These are phyloP conservation scores for Planoprotostelium fungivorum DNA, from an alignment of 78 protist species.

Conservation along the genomic window DNA sequence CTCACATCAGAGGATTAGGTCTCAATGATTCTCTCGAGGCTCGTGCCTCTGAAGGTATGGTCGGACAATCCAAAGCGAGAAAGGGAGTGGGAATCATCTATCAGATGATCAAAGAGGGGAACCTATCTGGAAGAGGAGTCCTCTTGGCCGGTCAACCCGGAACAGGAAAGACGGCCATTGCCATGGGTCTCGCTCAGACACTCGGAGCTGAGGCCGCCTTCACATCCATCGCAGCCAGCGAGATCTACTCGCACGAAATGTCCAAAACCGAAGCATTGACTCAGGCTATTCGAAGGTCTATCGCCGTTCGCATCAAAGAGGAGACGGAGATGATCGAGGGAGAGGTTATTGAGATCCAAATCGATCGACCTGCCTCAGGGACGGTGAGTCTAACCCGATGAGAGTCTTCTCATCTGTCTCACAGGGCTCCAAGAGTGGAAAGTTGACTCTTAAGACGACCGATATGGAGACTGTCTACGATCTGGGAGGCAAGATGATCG, in stretches of 20 bases:
- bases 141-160: slow-evolving; percentile 98
- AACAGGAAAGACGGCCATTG: slow-evolving; percentile 98
- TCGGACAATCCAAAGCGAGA: slow-evolving; percentile 94
- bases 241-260: slow-evolving; percentile 98
- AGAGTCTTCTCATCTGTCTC: not conserved
- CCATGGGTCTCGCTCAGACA: slow-evolving; percentile 96
- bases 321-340: slow-evolving; percentile 99
- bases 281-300: slow-evolving; percentile 94
- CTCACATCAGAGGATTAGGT: slow-evolving; percentile 98
- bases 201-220: slow-evolving; percentile 91
- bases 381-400: not conserved
- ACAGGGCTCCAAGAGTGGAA: slow-evolving; percentile 82
- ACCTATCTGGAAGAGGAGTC: slow-evolving; percentile 96
- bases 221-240: slow-evolving; percentile 92
- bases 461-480: slow-evolving; percentile 99
- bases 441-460: slow-evolving; percentile 98
- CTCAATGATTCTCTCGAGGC: slow-evolving; percentile 90
- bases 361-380: slow-evolving; percentile 81
- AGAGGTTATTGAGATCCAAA: slow-evolving; percentile 94
- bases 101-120: slow-evolving; percentile 92
- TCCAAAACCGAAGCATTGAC: slow-evolving; percentile 97
- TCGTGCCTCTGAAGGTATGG: slow-evolving; percentile 93
- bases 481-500: slow-evolving; percentile 98
- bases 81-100: slow-evolving; percentile 90
- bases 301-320: slow-evolving; percentile 96